Evolutionary conservation across 208 protist genomes (phyloP).

Genomic region (Leishmania braziliensis): DNA sequence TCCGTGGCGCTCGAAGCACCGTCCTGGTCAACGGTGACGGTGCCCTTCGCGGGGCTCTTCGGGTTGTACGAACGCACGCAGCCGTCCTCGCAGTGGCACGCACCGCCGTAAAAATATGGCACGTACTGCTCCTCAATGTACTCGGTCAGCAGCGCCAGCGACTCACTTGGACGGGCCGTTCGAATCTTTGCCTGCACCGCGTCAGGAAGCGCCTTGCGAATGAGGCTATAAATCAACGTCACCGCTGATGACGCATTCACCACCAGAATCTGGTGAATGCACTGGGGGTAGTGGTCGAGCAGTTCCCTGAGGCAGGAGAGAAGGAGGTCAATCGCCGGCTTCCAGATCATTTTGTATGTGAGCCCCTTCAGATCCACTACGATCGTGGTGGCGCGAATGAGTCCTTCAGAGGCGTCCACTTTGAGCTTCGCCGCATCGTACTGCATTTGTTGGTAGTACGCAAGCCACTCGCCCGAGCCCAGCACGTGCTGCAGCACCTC

Average conservation of each 20-base stretch:
- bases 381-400: conserved; percentile 43
- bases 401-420: conserved; percentile 27
- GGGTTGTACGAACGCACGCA: conserved; percentile 50
- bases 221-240: conserved; percentile 52
- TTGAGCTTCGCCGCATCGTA: conserved; percentile 5
- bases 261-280: conserved; percentile 55
- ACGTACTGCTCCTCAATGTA: conserved; percentile 52
- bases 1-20: conserved; percentile 5
- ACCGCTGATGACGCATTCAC: conserved; percentile 61
- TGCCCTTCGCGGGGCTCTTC: not conserved
- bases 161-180: conserved; percentile 41
- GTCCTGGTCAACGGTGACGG: not conserved
- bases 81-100: conserved; percentile 47
- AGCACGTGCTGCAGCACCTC: conserved; percentile 18
- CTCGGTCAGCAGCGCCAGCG: conserved; percentile 36
- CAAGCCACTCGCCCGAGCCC: conserved; percentile 23
- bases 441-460: conserved; percentile 26
- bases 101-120: conserved; percentile 56
- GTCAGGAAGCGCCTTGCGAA: conserved; percentile 35
- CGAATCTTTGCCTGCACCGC: conserved; percentile 49
- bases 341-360: conserved; percentile 68
- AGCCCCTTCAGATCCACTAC: conserved; percentile 51
- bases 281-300: conserved; percentile 47
- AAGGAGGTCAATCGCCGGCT: conserved; percentile 57
- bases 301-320: conserved; percentile 37